These are phyloP conservation scores for Naganishia onofrii DNA, from an alignment of 768 basidiomycete species.

Conservation along the genomic window DNA sequence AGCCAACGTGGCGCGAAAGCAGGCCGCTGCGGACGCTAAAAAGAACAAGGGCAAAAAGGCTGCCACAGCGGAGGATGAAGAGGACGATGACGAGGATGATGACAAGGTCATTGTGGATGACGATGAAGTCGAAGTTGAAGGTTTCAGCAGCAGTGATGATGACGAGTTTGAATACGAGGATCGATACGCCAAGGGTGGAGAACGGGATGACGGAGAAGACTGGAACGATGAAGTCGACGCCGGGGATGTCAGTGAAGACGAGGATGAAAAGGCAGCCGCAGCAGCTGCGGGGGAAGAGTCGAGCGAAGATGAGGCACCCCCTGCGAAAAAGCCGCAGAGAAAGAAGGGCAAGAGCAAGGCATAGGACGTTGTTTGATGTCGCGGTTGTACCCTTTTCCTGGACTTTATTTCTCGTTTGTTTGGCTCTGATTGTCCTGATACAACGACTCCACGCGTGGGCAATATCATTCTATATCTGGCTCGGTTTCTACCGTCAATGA, in stretches of 20 bases:
- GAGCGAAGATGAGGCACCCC: constrained; percentile 28
- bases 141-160: constrained; percentile 52
- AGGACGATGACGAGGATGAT: constrained; percentile 41
- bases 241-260: constrained; percentile 54
- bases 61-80: constrained; percentile 36
- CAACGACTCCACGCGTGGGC: not conserved
- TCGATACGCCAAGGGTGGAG: constrained; percentile 38
- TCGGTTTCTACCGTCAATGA: not conserved
- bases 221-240: constrained; percentile 44
- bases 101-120: constrained; percentile 31
- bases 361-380: not conserved
- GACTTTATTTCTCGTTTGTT: no score
- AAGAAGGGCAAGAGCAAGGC: constrained; percentile 24
- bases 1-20: constrained; percentile 81
- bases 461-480: not conserved
- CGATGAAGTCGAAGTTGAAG: constrained; percentile 52
- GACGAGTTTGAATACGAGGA: constrained; percentile 56
- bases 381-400: not conserved
- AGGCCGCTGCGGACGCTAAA: constrained; percentile 53
- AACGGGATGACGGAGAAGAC: constrained; percentile 50
- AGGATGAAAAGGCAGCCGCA: constrained; percentile 33
- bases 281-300: constrained; percentile 49
- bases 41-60: constrained; percentile 34
- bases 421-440: not conserved
- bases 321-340: constrained; percentile 16